phyloP scores from a whole-genome alignment of 176 grass and related monocot genomes.

The Otatea glauca region DNA sequence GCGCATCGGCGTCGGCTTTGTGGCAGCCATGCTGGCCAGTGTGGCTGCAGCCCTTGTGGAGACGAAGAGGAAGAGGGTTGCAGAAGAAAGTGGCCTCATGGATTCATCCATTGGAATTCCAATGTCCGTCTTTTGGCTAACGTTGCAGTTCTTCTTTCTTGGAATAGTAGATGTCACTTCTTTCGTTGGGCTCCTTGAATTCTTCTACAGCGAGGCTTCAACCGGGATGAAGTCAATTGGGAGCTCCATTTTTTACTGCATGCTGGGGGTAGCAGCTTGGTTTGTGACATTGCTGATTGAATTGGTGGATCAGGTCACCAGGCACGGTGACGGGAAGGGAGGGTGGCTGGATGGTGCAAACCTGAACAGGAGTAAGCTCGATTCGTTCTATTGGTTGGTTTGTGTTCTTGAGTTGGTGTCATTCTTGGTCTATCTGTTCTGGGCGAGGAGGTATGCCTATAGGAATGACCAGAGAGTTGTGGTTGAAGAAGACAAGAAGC shows the following conservation, averaged over 20 bases:
- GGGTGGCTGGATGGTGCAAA: conserved; percentile 73
- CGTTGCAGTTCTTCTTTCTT: conserved; percentile 62
- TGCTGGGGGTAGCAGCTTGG: conserved; percentile 59
- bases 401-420: conserved; percentile 49
- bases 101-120: conserved; percentile 52
- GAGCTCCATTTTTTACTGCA: conserved; percentile 71
- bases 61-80: conserved; percentile 44
- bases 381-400: conserved; percentile 69
- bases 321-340: conserved; percentile 4
- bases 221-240: conserved; percentile 80
- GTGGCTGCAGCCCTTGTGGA: conserved; percentile 68
- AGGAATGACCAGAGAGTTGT: conserved; percentile 50
- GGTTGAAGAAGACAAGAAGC: conserved; percentile 3
- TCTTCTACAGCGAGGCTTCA: conserved; percentile 74
- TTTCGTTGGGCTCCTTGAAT: conserved; percentile 75
- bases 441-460: conserved; percentile 57
- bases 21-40: conserved; percentile 42
- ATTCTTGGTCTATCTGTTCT: conserved; percentile 56
- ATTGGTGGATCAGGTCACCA: conserved; percentile 51
- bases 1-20: conserved; percentile 65
- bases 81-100: conserved; percentile 33
- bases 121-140: conserved; percentile 69
- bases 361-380: conserved; percentile 64
- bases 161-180: conserved; percentile 74
- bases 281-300: conserved; percentile 57